Evolutionary conservation across 1,284 basidiomycete species (phyloP).

Genomic region (Tetrapyrgos nigripes): DNA sequence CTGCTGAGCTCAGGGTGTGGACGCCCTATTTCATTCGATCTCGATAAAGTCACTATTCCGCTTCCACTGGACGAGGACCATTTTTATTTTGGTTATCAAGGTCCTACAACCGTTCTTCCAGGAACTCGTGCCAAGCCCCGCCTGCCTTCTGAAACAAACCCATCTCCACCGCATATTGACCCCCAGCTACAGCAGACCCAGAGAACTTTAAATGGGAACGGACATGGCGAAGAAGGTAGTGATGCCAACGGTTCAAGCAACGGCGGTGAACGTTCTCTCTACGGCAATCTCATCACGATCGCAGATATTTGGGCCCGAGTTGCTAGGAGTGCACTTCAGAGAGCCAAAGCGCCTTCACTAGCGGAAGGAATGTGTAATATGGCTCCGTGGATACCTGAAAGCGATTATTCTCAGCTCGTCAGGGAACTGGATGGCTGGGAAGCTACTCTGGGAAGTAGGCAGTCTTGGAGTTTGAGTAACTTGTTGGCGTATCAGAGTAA

Average conservation of each 20-base stretch:
- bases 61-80: constrained; percentile 23
- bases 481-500: constrained; percentile 17
- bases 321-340: constrained; percentile 19
- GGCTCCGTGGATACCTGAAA: constrained; percentile 19
- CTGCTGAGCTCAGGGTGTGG: constrained; percentile 20
- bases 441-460: constrained; percentile 15
- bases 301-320: constrained; percentile 23
- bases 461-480: constrained; percentile 20
- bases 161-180: constrained; percentile 16
- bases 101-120: constrained; percentile 18
- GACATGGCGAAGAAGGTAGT: background rate
- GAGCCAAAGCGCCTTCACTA: constrained; percentile 7
- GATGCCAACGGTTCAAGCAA: constrained; percentile 1
- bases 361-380: constrained; percentile 4
- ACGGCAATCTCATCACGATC: constrained; percentile 20
- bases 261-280: constrained; percentile 19
- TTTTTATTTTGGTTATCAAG: constrained; percentile 21
- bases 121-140: constrained; percentile 14
- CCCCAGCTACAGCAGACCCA: constrained; percentile 15
- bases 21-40: constrained; percentile 19
- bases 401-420: constrained; percentile 14
- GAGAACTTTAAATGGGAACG: background rate
- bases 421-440: constrained; percentile 18
- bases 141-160: background rate
- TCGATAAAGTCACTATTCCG: constrained; percentile 21